Evolutionary conservation across 805 yeast genomes (phyloP), one percentile per base, ranked within the genome.

Genomic region (Ogataea corticis): DNA sequence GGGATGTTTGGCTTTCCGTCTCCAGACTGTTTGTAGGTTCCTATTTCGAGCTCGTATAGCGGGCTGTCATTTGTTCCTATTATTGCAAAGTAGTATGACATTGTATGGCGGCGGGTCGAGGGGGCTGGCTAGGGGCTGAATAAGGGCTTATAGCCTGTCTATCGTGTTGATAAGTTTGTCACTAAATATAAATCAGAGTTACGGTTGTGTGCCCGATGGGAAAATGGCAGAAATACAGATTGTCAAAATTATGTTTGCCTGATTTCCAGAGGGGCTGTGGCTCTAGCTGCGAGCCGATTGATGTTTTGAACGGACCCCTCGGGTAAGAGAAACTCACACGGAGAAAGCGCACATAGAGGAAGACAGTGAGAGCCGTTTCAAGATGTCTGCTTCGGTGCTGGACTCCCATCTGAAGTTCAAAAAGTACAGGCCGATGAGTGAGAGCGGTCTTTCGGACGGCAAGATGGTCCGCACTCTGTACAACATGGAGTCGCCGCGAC

Each of bases 1-100:
- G 91, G 75, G 54, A 90, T 85, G 59, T 72, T 72, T 7, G 84
- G 71, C 31, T 66, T 68, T 0, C 95, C 95, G 49, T 80, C 84
- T 3, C 80, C 80, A 3, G 83, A 80, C 46, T 76, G 82, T 45
- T 85, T 79, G 64, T 75, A 79, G 0, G 94, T 79, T 1, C 92
- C 87, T 44, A 91, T 83, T 59, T 90, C 96, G 7, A 89, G 75
- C 60, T 91, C 97, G 56, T 90, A 94, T 2, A 94, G 60, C 0
- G 97, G 96, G 50, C 78, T 79, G 63, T 94, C 98, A 30, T 79
- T 76, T 1, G 91, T 84, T 14, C 97, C 97, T 33, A 94, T 79
- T 38, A 94, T 84, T 3, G 95, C 85, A 58, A 94, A 81, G 65
- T 90, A 91, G 68, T 84, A 87, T n/a, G 96, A 85, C 83, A 85